A percentile compares a stretch with the other conserved stretches of the same genome.
phyloP scores from a whole-genome alignment of 768 basidiomycete genomes.

The Mycena crocata region DNA sequence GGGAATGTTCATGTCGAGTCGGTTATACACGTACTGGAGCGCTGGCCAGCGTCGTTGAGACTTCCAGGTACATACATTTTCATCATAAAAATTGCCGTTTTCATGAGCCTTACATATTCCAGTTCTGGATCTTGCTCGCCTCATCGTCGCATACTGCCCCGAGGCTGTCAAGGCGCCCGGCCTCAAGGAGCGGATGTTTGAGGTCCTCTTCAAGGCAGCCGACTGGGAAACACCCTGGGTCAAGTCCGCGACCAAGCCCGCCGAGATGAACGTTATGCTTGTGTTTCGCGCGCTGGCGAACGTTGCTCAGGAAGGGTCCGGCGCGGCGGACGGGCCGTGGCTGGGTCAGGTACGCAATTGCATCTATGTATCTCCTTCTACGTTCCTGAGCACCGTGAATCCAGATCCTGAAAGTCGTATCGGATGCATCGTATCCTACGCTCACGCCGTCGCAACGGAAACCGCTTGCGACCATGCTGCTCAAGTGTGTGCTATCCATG shows the following conservation, averaged over 20 bases:
- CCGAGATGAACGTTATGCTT: conserved; percentile 89
- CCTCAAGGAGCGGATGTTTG: conserved; percentile 64
- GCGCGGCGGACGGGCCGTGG: conserved; percentile 61
- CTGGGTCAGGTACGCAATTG: conserved; percentile 56
- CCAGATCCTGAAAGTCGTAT: conserved; percentile 79
- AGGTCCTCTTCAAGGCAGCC: conserved; percentile 72
- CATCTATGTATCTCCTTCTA: not conserved
- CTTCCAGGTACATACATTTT: conserved; percentile 69
- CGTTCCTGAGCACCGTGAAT: not conserved
- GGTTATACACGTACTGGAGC: conserved; percentile 71
- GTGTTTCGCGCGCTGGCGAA: conserved; percentile 86
- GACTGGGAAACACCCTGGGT: conserved; percentile 72
- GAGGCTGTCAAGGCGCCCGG: conserved; percentile 58
- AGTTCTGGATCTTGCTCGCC: conserved; percentile 90
- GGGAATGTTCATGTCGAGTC: conserved; percentile 67
- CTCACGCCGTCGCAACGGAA: conserved; percentile 62
- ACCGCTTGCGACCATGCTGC: conserved; percentile 78
- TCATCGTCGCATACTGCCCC: conserved; percentile 75
- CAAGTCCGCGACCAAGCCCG: conserved; percentile 69
- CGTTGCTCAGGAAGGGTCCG: conserved; percentile 69
- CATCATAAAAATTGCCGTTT: not conserved
- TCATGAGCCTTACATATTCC: conserved; percentile 4
- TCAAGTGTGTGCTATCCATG: conserved; percentile 79
- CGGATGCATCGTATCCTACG: conserved; percentile 57
- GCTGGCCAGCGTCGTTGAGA: conserved; percentile 79